Conservation (phyloP, 257 asterid genomes). For the Eustoma russellianum region DNA sequence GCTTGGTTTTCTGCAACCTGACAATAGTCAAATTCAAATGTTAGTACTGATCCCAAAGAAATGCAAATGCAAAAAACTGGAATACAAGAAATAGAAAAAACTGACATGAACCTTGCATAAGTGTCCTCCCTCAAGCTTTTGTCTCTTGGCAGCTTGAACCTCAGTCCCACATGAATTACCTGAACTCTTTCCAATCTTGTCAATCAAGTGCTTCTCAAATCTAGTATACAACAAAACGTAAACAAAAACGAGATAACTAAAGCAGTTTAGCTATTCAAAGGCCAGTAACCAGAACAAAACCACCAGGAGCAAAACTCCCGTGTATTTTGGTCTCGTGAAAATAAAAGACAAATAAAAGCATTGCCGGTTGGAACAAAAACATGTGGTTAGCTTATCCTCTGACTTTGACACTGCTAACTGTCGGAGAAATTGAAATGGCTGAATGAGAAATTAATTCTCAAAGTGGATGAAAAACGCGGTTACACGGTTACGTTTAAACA, state of each 20-base stretch:
- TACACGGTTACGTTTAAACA: too few relatives aligned
- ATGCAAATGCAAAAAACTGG: too few relatives aligned
- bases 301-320: too few relatives aligned
- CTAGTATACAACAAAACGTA: constrained; percentile 30
- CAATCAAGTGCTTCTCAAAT: constrained; percentile 29
- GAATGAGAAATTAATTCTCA: too few relatives aligned
- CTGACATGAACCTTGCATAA: constrained; percentile 46
- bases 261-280: neutral
- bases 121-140: constrained; percentile 93
- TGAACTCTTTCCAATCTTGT: constrained; percentile 39
- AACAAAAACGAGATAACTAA: neutral
- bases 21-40: neutral
- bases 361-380: neutral
- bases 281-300: neutral
- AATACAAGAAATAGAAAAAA: neutral
- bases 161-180: constrained; percentile 35
- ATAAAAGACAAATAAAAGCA: too few relatives aligned
- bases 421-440: too few relatives aligned
- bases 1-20: constrained; percentile 61
- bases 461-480: too few relatives aligned
- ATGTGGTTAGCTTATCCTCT: neutral
- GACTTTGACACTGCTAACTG: neutral
- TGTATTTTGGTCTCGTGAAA: too few relatives aligned
- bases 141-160: constrained; percentile 93
- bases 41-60: too few relatives aligned